Conservation (phyloP, 305 asterid species). For the Fraxinus baroniana region DNA sequence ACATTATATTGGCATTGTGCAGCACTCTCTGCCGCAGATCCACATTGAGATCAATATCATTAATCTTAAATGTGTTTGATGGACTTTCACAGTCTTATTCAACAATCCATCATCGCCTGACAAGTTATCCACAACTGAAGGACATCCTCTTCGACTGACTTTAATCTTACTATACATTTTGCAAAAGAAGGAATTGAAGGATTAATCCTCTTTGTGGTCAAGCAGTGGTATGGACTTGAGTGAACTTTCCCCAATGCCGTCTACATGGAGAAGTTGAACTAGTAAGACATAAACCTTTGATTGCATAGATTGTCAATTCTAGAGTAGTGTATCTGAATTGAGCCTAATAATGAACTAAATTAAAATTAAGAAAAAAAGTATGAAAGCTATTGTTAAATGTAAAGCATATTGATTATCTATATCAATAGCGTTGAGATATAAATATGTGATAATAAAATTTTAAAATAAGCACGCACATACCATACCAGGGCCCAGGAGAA, state of each 20-base stretch:
- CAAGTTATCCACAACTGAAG: not conserved
- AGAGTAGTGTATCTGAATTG: not conserved
- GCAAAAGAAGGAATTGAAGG: not conserved
- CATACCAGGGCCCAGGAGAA: not conserved
- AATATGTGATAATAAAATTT: not conserved
- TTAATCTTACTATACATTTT: not conserved
- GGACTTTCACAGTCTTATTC: not conserved
- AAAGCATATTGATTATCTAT: not conserved
- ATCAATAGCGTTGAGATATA: not conserved
- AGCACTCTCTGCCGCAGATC: not conserved
- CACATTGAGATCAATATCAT: not conserved
- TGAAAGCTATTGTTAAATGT: not conserved
- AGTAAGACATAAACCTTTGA: not conserved
- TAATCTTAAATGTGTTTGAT: not conserved
- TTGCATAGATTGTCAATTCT: not conserved
- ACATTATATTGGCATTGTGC: not conserved
- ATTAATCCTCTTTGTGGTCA: not conserved
- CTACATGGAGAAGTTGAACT: not conserved
- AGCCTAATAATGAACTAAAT: not conserved
- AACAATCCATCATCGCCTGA: not conserved
- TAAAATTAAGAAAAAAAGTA: not conserved
- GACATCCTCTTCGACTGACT: not conserved
- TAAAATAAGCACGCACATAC: not conserved
- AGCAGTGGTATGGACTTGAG: not conserved
- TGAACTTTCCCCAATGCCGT: not conserved